Base-by-base conservation (phyloP, 257 asterid species). In the Ophiorrhiza pumila region DNA sequence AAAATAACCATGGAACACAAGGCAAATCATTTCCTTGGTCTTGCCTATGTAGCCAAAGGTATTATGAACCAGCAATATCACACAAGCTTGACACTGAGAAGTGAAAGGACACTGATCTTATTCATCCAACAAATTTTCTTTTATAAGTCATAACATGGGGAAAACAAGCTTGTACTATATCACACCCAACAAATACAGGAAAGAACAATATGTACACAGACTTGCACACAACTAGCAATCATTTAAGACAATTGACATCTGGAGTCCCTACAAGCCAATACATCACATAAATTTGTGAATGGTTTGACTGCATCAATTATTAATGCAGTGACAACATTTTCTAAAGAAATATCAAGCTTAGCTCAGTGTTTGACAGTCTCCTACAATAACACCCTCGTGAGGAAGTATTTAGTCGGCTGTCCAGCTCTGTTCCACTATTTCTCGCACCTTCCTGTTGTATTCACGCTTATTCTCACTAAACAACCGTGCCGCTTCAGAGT, bases 351-450 rank as follows among this genome's bases (percentile, higher is more conserved):
- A 73, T 57, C 79, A 67, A 79, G 80, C 80, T 66, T 32, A 65
- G 47, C 79, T 60, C 74, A 43, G 62, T 74, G 17, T 64, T 32
- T 67, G 65, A 63, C 59, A 41, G 27, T 71, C 78, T 65, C 74
- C 77, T 23, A 43, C 20, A 66, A 20, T 61, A 53, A 34, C 53
- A 34, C 53, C 59, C 72, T 64, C 53, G 46, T n/a, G 39, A 29
- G 62, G 62, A 46, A 60, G 13, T 60, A 57, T 43, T 67, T 86
- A 91, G 86, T 91, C 97, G 3, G 96, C 97, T 12, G 95, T 90
- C 96, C 97, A 91, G 80, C 97, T 91, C 83, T 91, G 95, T 85
- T 91, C 97, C 57, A 91, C 96, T 73, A 90, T 82, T 81, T 89
- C 97, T 31, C 92, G 96, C 68, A 89, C 95, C 81, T 88, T 91